Evolutionary conservation across 2,329 filamentous ascomycete genomes (phyloP), one percentile per base, ranked within the genome.

Genomic region (Thelonectria discophora): DNA sequence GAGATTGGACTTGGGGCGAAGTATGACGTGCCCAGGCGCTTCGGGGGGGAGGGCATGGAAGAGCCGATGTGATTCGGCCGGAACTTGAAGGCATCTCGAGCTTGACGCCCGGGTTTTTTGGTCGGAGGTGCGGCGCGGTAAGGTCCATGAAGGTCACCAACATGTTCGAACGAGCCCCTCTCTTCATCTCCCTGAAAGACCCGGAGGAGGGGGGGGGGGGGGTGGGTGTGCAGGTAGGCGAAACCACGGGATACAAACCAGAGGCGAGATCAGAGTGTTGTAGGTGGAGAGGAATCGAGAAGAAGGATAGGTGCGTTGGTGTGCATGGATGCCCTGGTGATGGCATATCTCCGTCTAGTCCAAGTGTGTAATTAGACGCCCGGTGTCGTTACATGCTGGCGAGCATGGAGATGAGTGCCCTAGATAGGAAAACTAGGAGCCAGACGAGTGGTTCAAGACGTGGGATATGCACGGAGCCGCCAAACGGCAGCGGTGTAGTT

Each of bases 361-460:
- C n/a, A 49, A 39, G 30, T 18, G 40, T 15, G 45, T 43, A 48
- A 67, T 60, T 66, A 71, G 67, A 70, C 63, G 68, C 68, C 65
- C 40, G 43, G 47, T 47, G 48, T 55, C 34, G 52, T 57, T 58
- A 56, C 65, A 69, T 45, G 47, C 51, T 47, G 37, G 37, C 32
- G 45, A 43, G 40, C 24, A 10, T 10, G 32, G 32, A 10, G 17
- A 8, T 37, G 50, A 56, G n/a, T 43, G 49, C 18, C 17, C 42
- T 20, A 20, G 42, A 45, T 45, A 48, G 17, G 55, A 39, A 46
- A 53, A 49, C 52, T 49, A 55, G 18, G 42, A 12, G 49, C 27
- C 30, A 58, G 56, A 59, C 27, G 57, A 20, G 17, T 45, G 6
- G 32, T 34, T 34, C 9, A 3, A 34, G 3, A 11, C 7, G 3